Conservation (phyloP, 345 rosid species). For the Pugionium cornutum region DNA sequence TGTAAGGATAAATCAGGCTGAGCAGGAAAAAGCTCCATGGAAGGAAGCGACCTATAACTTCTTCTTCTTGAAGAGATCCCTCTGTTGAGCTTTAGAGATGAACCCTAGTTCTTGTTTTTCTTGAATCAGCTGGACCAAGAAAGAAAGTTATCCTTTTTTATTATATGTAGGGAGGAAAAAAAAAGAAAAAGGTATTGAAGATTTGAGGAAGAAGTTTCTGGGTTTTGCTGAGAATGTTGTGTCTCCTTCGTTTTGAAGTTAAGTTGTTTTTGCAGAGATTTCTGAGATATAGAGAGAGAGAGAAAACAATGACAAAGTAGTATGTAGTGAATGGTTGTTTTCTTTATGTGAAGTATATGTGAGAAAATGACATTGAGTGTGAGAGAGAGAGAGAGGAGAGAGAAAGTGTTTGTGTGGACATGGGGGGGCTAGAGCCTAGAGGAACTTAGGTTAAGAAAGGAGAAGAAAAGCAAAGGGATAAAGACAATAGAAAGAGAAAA, state of each 20-base stretch:
- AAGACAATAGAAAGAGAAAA: constrained; percentile 22
- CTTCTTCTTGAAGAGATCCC: constrained; percentile 57
- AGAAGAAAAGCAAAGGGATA: constrained; percentile 39
- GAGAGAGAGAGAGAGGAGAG: constrained; percentile 42
- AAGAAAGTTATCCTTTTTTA: neutral
- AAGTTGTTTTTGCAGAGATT: constrained; percentile 36
- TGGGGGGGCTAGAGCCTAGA: constrained; percentile 51
- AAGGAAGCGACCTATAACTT: constrained; percentile 40
- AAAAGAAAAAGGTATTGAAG: constrained; percentile 21
- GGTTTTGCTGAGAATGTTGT: constrained; percentile 41
- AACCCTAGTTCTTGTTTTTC: constrained; percentile 55
- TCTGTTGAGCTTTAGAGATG: constrained; percentile 10
- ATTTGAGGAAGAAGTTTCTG: constrained; percentile 29
- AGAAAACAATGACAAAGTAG: constrained; percentile 42
- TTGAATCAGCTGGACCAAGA: constrained; percentile 78
- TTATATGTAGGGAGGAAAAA: constrained; percentile 7
- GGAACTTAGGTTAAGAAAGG: constrained; percentile 48
- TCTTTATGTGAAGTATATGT: constrained; percentile 47
- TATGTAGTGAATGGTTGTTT: constrained; percentile 48
- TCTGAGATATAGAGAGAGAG: constrained; percentile 48
- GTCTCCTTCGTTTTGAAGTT: constrained; percentile 45
- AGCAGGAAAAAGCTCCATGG: too few relatives aligned
- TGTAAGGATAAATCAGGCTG: constrained; percentile 20
- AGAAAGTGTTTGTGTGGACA: constrained; percentile 59
- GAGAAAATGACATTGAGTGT: constrained; percentile 48